Evolutionary conservation across 345 rosid genomes (phyloP).

Genomic region (Laguncularia racemosa): DNA sequence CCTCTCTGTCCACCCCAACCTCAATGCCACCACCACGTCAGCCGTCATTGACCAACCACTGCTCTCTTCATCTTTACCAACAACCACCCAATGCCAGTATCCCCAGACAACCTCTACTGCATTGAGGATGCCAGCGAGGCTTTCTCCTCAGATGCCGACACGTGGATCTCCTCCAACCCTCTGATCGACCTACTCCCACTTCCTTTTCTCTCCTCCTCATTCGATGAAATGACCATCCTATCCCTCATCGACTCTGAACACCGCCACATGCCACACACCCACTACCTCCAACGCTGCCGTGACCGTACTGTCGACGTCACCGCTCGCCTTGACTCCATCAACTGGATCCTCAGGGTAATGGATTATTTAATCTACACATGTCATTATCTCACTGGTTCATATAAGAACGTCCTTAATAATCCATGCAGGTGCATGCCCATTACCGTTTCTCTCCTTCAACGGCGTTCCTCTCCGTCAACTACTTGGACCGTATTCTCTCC

Average conservation of each 20-base stretch:
- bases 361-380: no score
- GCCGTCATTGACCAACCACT: background rate
- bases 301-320: constrained; percentile 37
- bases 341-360: constrained; percentile 55
- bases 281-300: constrained; percentile 39
- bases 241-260: constrained; percentile 31
- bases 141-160: constrained; percentile 12
- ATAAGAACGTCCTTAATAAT: no score
- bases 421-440: constrained; percentile 47
- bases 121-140: constrained; percentile 22
- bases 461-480: constrained; percentile 47
- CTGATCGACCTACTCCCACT: background rate
- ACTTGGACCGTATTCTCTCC: constrained; percentile 63
- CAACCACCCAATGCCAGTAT: constrained; percentile 10
- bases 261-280: constrained; percentile 25
- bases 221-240: constrained; percentile 17
- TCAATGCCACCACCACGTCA: background rate
- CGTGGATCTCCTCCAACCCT: constrained; percentile 14
- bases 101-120: constrained; percentile 16
- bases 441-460: constrained; percentile 43
- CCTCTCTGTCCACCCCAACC: background rate
- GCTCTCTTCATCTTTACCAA: background rate
- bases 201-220: constrained; percentile 3
- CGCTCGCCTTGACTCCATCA: constrained; percentile 63
- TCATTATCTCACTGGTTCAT: background rate